Base-by-base conservation (phyloP, 441 rosid genomes). In the Manihot esculenta region DNA sequence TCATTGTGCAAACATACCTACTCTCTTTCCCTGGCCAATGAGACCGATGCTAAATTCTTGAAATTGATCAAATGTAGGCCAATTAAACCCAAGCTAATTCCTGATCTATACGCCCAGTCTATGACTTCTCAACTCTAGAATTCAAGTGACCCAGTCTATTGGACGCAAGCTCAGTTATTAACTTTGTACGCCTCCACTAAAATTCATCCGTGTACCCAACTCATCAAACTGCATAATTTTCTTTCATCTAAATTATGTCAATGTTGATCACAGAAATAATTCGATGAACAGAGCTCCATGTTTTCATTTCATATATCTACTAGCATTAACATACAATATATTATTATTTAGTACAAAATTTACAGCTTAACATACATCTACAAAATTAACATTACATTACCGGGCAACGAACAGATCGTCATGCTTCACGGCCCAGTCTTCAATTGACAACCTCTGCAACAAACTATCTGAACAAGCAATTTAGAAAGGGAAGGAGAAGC, bases 401-500 rank as follows among this genome's bases (percentile, higher is more conserved):
- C 20, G 33, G 3, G 53, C 38, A 12, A 30, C 33, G 4, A 1
- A 30, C n/a, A n/a, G n/a, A n/a, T n/a, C n/a, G n/a, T n/a, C n/a
- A n/a, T n/a, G n/a, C n/a, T n/a, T n/a, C n/a, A n/a, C 15, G 9
- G 14, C 17, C 45, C 24, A 4, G 17, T 33, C 66, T 48, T 20
- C 58, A 60, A 20, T 62, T 61, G 9, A n/a, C 58, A 14, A 21
- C 10, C 7, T 44, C 24, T 18, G 30, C 63, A 26, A 26, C 49
- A 57, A 56, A 57, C 18, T 26, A 57, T 44, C 71, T 68, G 62
- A 57, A 33, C 17, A 55, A 67, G 50, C 70, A 67, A 38, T 35
- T 68, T 27, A 42, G 49, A 38, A 53, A 1, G 21, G 60, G n/a
- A 64, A 48, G 68, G 0, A 3, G 10, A 18, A 12, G 12, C 38